Base-by-base conservation (phyloP, 169 alveolate species). In the Plasmodium knowlesi region DNA sequence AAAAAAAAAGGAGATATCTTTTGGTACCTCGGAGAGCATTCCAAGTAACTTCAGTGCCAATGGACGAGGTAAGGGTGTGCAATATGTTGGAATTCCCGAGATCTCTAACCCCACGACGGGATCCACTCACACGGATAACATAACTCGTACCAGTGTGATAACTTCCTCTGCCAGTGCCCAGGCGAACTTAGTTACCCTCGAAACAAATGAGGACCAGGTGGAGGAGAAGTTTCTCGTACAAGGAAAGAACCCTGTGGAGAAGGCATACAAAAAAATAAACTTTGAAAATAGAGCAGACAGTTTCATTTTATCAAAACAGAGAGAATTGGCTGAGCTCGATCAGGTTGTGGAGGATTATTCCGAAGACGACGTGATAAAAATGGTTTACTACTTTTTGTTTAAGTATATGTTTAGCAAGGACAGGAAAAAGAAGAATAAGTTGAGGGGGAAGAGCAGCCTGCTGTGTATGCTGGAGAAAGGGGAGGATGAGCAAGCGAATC, bases 331-430 rank as follows among this genome's bases (percentile, higher is more conserved):
- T 78, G 72, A 41, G n/a, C 61, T 50, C 3, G 72, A 9, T 19
- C 84, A 85, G 50, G 43, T 14, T 46, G 83, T 8, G 1, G 74
- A 78, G 19, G 53, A 88, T 46, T 88, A 88, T 61, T 79, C 89
- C 39, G 89, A 88, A 88, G 74, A 78, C 6, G 94, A 88, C 16
- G 78, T 88, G 71, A 37, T 88, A 39, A 78, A 78, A 54, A 6
- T 88, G 19, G 50, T 88, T 32, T 72, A 78, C 34, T 88, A 88
- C 79, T 88, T 88, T 88, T 61, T 88, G 83, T n/a, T 39, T 10
- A 88, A 88, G 30, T 88, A 37, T 50, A 43, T 88, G 39, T 79
- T 88, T 88, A 78, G 50, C 12, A 88, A 79, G 54, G 78, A 88
- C 8, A 80, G 41, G 12, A 79, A 88, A 46, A 88, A 53, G 12